Conservation (phyloP, 192 early-diverging fungal genomes). For the Ramicandelaber brevisporus region DNA sequence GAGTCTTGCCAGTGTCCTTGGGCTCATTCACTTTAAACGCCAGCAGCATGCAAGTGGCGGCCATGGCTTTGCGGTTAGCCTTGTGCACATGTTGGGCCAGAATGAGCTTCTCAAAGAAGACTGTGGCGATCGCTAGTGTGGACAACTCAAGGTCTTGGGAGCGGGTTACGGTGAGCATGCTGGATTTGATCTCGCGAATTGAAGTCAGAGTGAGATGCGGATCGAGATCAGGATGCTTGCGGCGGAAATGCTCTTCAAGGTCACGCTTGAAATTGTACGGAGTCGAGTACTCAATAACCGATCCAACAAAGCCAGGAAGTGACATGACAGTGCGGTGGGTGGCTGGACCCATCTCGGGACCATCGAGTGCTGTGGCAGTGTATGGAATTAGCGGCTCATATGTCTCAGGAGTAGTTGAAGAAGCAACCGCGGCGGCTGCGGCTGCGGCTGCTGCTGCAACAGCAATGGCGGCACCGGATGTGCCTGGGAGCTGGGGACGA, state of each 20-base stretch:
- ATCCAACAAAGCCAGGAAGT: constrained; percentile 60
- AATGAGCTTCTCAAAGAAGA: constrained; percentile 89
- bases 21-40: constrained; percentile 76
- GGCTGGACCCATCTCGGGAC: constrained; percentile 58
- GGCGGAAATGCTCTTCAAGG: constrained; percentile 61
- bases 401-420: too few relatives aligned
- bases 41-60: constrained; percentile 51
- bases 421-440: too few relatives aligned
- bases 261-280: constrained; percentile 69
- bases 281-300: constrained; percentile 56
- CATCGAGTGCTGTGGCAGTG: too few relatives aligned
- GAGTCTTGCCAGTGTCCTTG: too few relatives aligned
- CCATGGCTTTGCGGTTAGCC: constrained; percentile 43
- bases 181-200: constrained; percentile 55
- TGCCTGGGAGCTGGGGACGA: too few relatives aligned
- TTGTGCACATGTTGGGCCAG: constrained; percentile 45
- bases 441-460: too few relatives aligned
- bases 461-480: too few relatives aligned
- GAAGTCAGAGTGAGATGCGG: constrained; percentile 61
- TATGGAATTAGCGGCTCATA: too few relatives aligned
- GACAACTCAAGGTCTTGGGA: constrained; percentile 66
- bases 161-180: constrained; percentile 38
- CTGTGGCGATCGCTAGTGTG: constrained; percentile 66
- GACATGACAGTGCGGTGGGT: constrained; percentile 52
- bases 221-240: constrained; percentile 56